Percentiles rank a stretch among this genome's conserved stretches.
Conservation (phyloP, 202 grass and related monocot genomes). For the Panicum virgatum region DNA sequence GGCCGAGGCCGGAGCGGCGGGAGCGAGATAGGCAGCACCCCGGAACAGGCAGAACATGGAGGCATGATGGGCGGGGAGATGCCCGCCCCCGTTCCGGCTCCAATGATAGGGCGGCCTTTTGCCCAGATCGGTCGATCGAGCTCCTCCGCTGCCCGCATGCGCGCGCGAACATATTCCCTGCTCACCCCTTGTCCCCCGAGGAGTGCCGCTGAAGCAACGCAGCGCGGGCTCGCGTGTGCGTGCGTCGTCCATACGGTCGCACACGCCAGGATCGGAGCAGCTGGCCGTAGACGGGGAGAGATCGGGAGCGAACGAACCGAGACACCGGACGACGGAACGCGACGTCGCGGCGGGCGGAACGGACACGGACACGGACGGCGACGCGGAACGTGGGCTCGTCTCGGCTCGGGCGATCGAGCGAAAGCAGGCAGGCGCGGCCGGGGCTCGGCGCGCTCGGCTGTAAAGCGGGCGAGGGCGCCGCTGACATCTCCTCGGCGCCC, state of each 20-base stretch:
- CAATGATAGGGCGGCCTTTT: conserved; percentile 17
- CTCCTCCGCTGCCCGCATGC: not conserved
- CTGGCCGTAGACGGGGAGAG: not conserved
- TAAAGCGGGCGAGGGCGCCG: conserved; percentile 29
- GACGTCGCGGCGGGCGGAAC: not conserved
- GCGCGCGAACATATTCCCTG: conserved; percentile 1
- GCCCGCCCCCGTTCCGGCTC: not conserved
- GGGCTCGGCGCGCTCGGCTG: conserved; percentile 3
- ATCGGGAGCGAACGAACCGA: not conserved
- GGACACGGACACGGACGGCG: not conserved
- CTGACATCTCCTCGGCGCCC: conserved; percentile 41
- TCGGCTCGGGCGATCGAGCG: no score
- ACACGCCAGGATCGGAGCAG: not conserved
- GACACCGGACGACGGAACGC: not conserved
- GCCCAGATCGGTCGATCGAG: not conserved
- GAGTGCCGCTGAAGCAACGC: conserved; percentile 6
- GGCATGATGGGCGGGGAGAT: conserved; percentile 10
- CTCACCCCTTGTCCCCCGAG: not conserved
- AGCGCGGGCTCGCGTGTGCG: not conserved
- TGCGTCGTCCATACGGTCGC: not conserved
- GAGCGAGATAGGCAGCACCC: not conserved
- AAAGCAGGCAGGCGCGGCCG: no score
- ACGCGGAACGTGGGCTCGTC: not conserved
- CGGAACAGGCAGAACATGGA: conserved; percentile 14
- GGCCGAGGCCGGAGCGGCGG: not conserved